These are phyloP conservation scores for Coemansia sp. DNA, from an alignment of 192 early-diverging fungal species.

Conservation along the genomic window DNA sequence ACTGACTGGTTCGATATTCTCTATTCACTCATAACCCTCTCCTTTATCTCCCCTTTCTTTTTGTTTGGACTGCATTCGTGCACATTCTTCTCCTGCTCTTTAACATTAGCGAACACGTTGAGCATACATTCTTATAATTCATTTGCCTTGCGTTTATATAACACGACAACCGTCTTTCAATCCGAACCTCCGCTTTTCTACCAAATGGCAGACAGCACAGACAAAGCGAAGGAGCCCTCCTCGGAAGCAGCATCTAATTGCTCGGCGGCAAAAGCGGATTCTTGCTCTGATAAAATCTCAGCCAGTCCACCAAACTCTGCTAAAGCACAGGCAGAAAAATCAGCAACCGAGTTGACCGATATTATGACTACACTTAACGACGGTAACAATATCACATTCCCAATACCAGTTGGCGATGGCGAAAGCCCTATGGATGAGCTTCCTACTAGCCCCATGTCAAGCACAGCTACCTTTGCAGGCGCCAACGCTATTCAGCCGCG, in stretches of 20 bases:
- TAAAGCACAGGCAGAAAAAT: neutral
- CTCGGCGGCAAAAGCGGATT: neutral
- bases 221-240: neutral
- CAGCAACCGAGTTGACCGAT: neutral
- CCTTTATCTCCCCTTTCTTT: neutral
- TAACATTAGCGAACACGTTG: neutral
- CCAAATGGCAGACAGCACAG: neutral
- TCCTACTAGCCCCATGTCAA: slow-evolving; percentile 3
- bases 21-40: neutral
- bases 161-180: neutral
- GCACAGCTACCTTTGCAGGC: slow-evolving; percentile 20
- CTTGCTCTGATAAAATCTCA: neutral
- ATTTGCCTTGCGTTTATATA: neutral
- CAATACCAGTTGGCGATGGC: neutral
- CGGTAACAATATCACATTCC: neutral
- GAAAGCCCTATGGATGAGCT: slow-evolving; percentile 20
- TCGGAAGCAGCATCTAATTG: neutral
- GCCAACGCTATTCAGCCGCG: slow-evolving; percentile 38
- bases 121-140: neutral
- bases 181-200: neutral
- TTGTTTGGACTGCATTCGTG: neutral
- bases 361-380: neutral
- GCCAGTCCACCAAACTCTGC: neutral
- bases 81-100: neutral
- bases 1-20: neutral